Evolutionary conservation across 2,329 filamentous ascomycete species (phyloP), one percentile per base, ranked within the genome.

Genomic region (Akanthomyces lecanii): DNA sequence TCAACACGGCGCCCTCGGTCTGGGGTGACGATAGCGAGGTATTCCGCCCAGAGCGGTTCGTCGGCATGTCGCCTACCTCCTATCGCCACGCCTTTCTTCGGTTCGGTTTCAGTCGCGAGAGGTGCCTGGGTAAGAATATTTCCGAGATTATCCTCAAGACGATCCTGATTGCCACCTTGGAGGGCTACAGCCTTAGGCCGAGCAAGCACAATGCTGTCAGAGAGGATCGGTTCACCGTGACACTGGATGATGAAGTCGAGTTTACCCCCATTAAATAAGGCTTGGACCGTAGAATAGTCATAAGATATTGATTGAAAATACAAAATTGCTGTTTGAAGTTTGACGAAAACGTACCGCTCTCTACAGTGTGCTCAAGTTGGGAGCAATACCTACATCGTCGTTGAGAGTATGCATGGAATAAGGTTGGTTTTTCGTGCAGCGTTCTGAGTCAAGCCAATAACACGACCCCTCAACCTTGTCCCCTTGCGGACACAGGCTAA

Each of bases 81-180:
- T 55, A 55, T 10, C 52, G 52, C 16, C 52, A 55, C 21, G 52
- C 52, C 2, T 55, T 55, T 16, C 52, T 55, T 23, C 52, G 52
- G 10, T 55, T 55, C 16, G 52, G 52, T 18, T 55, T 55, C 16
- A 55, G 52, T 28, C 52, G 38, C 38, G 52, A 55, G 52, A 14
- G 52, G 16, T 55, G 52, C 25, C 23, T 55, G 12, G 52, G 52
- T 30, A 55, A 55, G 33, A 55, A 55, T 3, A 55, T 55, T 8
- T 55, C 52, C 21, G 52, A 55, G 7, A 55, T 55, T 1, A 55
- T 55, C 16, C 52, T 55, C n/a, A 55, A 55, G 52, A 55, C 52
- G 5, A 55, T 55, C 10, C n/a, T 55, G 3, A 55, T 55, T 38
- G 52, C 52, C 33, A 55, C 52, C 10, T 33, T 55, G 23, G 52